A percentile compares a stretch with the other conserved stretches of the same genome.
phyloP scores from a whole-genome alignment of 139 green algal genomes.

The Tetradesmus lagerheimii region DNA sequence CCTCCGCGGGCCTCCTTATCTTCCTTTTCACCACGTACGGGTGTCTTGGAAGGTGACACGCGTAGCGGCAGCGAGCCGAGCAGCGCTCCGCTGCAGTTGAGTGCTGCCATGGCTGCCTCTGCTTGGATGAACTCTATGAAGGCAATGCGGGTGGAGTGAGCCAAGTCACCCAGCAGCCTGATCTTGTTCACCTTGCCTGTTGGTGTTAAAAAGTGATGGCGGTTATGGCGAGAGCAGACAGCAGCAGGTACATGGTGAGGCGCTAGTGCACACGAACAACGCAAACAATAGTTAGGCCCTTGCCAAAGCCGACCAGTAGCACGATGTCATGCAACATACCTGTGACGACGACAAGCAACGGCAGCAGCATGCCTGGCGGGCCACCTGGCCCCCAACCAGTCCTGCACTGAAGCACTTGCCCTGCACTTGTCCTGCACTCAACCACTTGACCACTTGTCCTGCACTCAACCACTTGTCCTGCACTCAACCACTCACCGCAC shows the following conservation, averaged over 20 bases:
- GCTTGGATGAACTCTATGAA: slow-evolving; percentile 95
- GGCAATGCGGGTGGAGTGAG: slow-evolving; percentile 93
- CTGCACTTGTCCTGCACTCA: background rate
- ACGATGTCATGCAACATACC: background rate
- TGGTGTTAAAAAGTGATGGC: background rate
- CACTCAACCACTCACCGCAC: slow-evolving; percentile 74
- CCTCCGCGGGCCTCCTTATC: background rate
- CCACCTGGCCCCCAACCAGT: background rate
- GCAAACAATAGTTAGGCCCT: too few relatives aligned
- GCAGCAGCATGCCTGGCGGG: too few relatives aligned
- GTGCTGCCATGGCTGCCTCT: slow-evolving; percentile 84
- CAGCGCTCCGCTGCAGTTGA: slow-evolving; percentile 94
- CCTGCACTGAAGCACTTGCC: background rate
- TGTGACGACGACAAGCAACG: too few relatives aligned
- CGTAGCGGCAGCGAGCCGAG: slow-evolving; percentile 86
- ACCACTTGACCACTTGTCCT: slow-evolving; percentile 24
- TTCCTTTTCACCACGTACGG: slow-evolving; percentile 68
- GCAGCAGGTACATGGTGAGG: background rate
- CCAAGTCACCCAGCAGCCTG: slow-evolving; percentile 90
- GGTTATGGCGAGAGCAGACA: background rate
- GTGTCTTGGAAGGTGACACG: slow-evolving; percentile 91
- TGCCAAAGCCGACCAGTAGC: background rate
- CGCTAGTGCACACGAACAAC: background rate
- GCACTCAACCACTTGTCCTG: background rate
- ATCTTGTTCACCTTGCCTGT: slow-evolving; percentile 85